A percentile compares a stretch with the other conserved stretches of the same genome.
phyloP scores from a whole-genome alignment of 805 yeast species.

The Starmerella bacillaris region DNA sequence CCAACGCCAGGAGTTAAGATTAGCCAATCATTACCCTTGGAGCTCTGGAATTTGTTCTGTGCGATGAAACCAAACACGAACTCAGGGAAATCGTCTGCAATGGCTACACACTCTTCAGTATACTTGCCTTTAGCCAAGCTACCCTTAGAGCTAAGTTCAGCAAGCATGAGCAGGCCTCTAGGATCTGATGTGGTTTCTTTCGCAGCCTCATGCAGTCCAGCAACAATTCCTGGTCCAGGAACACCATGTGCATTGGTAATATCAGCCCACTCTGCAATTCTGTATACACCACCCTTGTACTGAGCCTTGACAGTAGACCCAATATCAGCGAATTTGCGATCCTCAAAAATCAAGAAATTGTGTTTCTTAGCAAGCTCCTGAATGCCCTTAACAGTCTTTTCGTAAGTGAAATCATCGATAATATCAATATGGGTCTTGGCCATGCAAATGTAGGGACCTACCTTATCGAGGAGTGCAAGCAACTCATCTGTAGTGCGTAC shows the following conservation, averaged over 20 bases:
- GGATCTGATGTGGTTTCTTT: conserved; percentile 41
- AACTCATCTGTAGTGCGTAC: conserved; percentile 66
- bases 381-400: conserved; percentile 60
- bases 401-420: conserved; percentile 71
- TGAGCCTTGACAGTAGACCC: conserved; percentile 94
- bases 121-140: conserved; percentile 85
- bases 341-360: conserved; percentile 84
- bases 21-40: conserved; percentile 72
- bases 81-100: conserved; percentile 69
- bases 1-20: conserved; percentile 98
- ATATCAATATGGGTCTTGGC: conserved; percentile 92
- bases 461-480: conserved; percentile 46
- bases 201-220: conserved; percentile 71
- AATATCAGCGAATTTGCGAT: conserved; percentile 94
- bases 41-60: conserved; percentile 60
- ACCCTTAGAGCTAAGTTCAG: conserved; percentile 88
- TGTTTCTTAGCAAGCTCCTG: conserved; percentile 57
- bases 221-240: conserved; percentile 84
- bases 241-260: conserved; percentile 96
- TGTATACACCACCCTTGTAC: conserved; percentile 75
- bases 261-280: conserved; percentile 87
- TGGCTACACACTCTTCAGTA: conserved; percentile 71
- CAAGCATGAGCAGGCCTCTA: conserved; percentile 82
- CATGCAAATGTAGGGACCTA: conserved; percentile 83
- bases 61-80: conserved; percentile 96